phyloP scores from a whole-genome alignment of 306 rosid species.

The Inga laurina region DNA sequence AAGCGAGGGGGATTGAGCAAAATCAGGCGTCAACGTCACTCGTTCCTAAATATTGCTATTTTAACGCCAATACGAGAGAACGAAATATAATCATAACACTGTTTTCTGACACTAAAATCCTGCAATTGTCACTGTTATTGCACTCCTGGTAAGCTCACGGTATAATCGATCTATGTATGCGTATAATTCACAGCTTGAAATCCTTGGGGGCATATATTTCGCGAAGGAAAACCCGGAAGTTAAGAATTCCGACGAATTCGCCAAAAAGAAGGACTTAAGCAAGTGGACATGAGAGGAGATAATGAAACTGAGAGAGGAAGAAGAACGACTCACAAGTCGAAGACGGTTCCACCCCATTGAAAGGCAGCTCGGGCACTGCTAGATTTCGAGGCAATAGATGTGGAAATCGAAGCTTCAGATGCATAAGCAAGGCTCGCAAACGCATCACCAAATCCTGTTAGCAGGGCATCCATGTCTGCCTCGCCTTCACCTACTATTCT shows the following conservation, averaged over 20 bases:
- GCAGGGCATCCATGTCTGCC: constrained; percentile 19
- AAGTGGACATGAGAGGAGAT: neutral
- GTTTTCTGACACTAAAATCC: neutral
- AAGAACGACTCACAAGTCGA: constrained; percentile 39
- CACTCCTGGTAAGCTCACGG: neutral
- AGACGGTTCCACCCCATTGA: constrained; percentile 57
- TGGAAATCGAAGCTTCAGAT: neutral
- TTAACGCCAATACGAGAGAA: neutral
- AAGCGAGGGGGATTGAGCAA: neutral
- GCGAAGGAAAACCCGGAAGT: neutral
- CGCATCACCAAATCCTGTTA: constrained; percentile 14
- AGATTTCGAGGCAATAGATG: constrained; percentile 15
- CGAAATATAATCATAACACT: neutral
- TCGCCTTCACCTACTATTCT: neutral
- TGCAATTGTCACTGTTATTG: neutral
- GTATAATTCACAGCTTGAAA: neutral
- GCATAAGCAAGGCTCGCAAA: constrained; percentile 15
- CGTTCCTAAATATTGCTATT: neutral
- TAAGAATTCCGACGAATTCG: neutral
- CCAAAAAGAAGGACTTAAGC: neutral
- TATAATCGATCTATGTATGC: neutral
- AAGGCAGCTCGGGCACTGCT: constrained; percentile 27
- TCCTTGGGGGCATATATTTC: neutral
- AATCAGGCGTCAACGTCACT: neutral
- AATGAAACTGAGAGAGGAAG: neutral